These are phyloP conservation scores for Trichoderma semiorbis DNA, from an alignment of 2,329 filamentous ascomycete genomes.

Conservation along the genomic window DNA sequence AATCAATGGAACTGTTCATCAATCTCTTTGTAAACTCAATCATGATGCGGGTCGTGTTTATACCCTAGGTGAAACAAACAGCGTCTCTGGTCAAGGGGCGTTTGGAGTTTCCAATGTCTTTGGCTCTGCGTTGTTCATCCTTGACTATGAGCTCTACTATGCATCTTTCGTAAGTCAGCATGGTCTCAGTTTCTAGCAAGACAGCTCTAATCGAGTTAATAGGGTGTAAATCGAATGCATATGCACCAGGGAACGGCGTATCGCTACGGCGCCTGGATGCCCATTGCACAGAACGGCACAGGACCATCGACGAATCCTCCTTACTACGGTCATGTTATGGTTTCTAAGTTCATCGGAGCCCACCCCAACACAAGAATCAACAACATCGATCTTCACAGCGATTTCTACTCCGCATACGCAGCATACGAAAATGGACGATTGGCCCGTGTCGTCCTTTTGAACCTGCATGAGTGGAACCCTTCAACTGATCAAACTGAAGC, in stretches of 20 bases:
- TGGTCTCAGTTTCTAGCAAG: accelerated
- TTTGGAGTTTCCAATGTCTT: conserved; percentile 14
- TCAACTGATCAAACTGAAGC: background rate
- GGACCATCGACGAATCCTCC: conserved; percentile 15
- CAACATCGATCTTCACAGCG: conserved; percentile 4
- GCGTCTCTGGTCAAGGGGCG: conserved; percentile 12
- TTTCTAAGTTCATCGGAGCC: conserved; percentile 13
- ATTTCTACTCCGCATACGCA: conserved; percentile 15
- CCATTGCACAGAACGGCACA: conserved; percentile 10
- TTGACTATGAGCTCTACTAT: conserved; percentile 17
- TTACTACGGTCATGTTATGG: conserved; percentile 15
- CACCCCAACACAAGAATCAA: conserved; percentile 8
- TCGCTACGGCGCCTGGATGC: conserved; percentile 16
- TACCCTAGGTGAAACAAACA: conserved; percentile 12
- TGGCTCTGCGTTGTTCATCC: conserved; percentile 11
- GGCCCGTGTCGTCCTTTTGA: background rate
- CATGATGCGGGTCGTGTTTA: conserved; percentile 3
- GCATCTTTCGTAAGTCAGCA: background rate
- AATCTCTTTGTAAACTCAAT: conserved; percentile 4
- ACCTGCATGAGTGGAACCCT: conserved; percentile 15
- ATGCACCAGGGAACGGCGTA: conserved; percentile 15
- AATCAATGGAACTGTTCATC: conserved; percentile 5
- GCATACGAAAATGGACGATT: conserved; percentile 4
- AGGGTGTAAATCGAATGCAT: conserved; percentile 13
- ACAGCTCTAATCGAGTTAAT: background rate